Percentiles rank a stretch among this genome's conserved stretches.
These are phyloP conservation scores for Colletotrichum phormii DNA, from an alignment of 2,329 filamentous ascomycete genomes.

Conservation along the genomic window DNA sequence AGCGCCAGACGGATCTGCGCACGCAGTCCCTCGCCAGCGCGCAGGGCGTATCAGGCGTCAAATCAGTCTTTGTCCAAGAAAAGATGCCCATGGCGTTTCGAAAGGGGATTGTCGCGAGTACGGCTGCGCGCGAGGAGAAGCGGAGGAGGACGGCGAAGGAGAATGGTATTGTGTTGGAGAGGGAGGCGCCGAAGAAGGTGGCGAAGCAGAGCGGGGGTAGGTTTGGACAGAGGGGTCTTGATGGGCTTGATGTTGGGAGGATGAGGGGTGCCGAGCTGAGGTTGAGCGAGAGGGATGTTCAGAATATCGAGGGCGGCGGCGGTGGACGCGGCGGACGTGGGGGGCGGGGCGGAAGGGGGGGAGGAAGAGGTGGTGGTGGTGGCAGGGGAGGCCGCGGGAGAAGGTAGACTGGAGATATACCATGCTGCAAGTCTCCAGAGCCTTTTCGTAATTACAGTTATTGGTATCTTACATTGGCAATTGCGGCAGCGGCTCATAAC, in stretches of 20 bases:
- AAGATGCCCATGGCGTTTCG: slow-evolving; percentile 91
- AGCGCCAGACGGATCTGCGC: slow-evolving; percentile 86
- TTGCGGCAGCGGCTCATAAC: not conserved
- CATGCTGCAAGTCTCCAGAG: not conserved
- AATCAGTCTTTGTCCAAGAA: slow-evolving; percentile 78
- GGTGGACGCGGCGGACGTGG: slow-evolving; percentile 27
- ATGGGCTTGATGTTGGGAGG: slow-evolving; percentile 82
- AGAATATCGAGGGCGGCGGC: slow-evolving; percentile 71
- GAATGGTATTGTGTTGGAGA: slow-evolving; percentile 90
- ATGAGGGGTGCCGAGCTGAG: slow-evolving; percentile 83
- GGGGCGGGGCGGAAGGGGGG: slow-evolving; percentile 42
- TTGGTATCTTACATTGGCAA: not conserved
- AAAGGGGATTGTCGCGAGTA: slow-evolving; percentile 83
- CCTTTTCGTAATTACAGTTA: not conserved
- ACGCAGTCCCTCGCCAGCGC: slow-evolving; percentile 72
- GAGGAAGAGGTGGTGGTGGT: slow-evolving; percentile 52
- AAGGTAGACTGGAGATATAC: not conserved
- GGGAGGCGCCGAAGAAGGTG: slow-evolving; percentile 49
- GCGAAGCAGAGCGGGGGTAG: slow-evolving; percentile 54
- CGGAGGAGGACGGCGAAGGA: slow-evolving; percentile 84
- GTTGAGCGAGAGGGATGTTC: slow-evolving; percentile 82
- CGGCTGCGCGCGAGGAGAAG: slow-evolving; percentile 73
- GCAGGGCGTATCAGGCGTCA: slow-evolving; percentile 9
- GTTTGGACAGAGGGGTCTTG: slow-evolving; percentile 67
- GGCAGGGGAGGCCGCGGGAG: slow-evolving; percentile 47